Evolutionary conservation across 768 basidiomycete species (phyloP).

Genomic region (Hypholoma sublateritium): DNA sequence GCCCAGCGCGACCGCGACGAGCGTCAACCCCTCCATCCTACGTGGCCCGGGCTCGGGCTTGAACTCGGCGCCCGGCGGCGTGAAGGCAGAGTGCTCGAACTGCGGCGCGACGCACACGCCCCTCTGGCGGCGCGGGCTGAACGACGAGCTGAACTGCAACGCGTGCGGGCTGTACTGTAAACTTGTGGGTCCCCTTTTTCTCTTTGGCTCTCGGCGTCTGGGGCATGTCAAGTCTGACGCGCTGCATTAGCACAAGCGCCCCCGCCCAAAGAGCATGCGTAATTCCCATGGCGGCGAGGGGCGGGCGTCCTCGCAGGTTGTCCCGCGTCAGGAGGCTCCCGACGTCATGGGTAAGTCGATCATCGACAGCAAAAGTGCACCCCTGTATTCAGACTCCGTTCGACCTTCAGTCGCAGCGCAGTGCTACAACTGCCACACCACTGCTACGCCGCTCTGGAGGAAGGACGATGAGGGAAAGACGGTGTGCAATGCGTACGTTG

Average conservation of each 20-base stretch:
- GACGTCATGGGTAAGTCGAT: slow-evolving; percentile 67
- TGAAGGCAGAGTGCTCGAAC: slow-evolving; percentile 85
- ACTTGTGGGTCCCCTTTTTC: slow-evolving; percentile 47
- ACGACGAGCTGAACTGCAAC: slow-evolving; percentile 89
- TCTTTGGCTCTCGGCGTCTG: slow-evolving; percentile 7
- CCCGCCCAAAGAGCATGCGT: slow-evolving; percentile 86
- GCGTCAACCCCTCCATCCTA: slow-evolving; percentile 45
- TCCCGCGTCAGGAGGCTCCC: slow-evolving; percentile 66
- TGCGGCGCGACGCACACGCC: slow-evolving; percentile 89
- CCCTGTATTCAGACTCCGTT: slow-evolving; percentile 28
- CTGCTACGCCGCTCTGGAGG: slow-evolving; percentile 85
- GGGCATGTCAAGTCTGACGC: neutral
- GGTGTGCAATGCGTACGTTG: slow-evolving; percentile 83
- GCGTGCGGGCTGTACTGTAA: slow-evolving; percentile 89
- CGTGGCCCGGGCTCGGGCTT: slow-evolving; percentile 25
- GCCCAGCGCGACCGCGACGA: slow-evolving; percentile 66
- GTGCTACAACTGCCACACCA: slow-evolving; percentile 90
- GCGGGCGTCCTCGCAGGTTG: slow-evolving; percentile 49
- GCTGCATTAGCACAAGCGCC: slow-evolving; percentile 72
- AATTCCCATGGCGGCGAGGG: slow-evolving; percentile 73
- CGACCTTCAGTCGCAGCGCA: slow-evolving; percentile 55
- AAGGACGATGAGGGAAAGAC: slow-evolving; percentile 92
- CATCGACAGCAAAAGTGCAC: slow-evolving; percentile 18
- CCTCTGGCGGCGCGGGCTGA: slow-evolving; percentile 82
- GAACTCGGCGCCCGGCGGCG: slow-evolving; percentile 51